Base-by-base conservation (phyloP, 2,329 filamentous ascomycete species). In the Ophiosphaerella korrae region DNA sequence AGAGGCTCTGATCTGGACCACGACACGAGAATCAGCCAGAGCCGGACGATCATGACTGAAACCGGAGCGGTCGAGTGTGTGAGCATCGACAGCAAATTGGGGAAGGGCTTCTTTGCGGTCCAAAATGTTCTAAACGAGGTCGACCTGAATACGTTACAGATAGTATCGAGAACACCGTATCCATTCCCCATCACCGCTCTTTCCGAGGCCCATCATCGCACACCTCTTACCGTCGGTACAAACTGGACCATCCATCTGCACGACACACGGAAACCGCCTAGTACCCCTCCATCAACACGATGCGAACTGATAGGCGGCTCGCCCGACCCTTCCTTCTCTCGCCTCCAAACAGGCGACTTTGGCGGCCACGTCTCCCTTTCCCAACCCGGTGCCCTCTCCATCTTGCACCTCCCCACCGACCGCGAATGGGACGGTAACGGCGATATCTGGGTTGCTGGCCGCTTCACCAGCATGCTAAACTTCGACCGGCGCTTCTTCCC, bases 401-500 rank as follows among this genome's bases (percentile, higher is more conserved):
- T 97, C 54, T 77, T 95, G 2, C 91, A 96, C 67, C 78, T 92
- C 24, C 87, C 87, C 12, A 79, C 77, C 7, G 76, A 83, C 1
- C 82, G 80, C 0, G 73, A 77, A 7, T 75, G 77, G 42, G 79
- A 84, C 55, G 79, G 86, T 14, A 88, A 90, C 42, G 83, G 88
- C 52, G 88, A 94, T 26, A 94, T 97, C 35, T 93, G 92, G 76
- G 85, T 97, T 32, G 90, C 88, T 4, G 93, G 93, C 0, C 85
- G 93, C 13, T 97, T 97, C 69, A 89, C 92, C 4, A 92, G 86
- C 63, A 90, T 97, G 49, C 78, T 97, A 3, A 88, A 91, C 67
- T 97, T 96, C 74, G 92, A 97, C 68, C 84, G 92, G 3, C 87
- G 93, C 38, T 90, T 84, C 72, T 95, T 97, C 64, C 90, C 91